Evolutionary conservation across 192 early-diverging fungal species (phyloP).

Genomic region (Chytriomyces confervae): DNA sequence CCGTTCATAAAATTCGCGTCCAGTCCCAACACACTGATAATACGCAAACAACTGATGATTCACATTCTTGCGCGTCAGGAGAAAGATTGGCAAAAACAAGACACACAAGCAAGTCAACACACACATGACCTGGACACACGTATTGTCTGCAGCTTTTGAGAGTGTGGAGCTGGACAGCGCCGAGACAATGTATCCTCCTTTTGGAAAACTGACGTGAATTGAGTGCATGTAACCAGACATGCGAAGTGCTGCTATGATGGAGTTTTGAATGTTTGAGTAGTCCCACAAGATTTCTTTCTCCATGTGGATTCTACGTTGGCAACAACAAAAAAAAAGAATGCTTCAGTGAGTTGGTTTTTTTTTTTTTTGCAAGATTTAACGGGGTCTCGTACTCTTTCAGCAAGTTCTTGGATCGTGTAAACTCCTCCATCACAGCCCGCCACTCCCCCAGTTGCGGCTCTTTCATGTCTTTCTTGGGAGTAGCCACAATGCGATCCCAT

Average conservation of each 20-base stretch:
- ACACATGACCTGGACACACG: constrained; percentile 36
- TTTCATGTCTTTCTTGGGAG: constrained; percentile 37
- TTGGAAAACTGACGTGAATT: constrained; percentile 43
- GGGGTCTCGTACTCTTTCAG: constrained; percentile 44
- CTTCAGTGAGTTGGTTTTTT: background rate
- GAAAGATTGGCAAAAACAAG: constrained; percentile 44
- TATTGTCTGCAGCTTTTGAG: constrained; percentile 31
- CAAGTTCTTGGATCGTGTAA: constrained; percentile 25
- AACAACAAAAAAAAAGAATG: background rate
- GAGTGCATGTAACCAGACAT: constrained; percentile 40
- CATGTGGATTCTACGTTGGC: constrained; percentile 36
- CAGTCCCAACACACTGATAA: constrained; percentile 17
- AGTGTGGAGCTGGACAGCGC: constrained; percentile 39
- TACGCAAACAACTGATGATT: constrained; percentile 19
- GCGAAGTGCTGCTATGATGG: constrained; percentile 40
- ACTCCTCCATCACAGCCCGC: constrained; percentile 27
- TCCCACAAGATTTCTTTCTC: constrained; percentile 55
- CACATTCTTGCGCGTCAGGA: constrained; percentile 18
- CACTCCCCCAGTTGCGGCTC: constrained; percentile 6
- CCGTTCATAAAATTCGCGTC: constrained; percentile 10
- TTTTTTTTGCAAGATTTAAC: no score
- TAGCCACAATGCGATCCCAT: constrained; percentile 38
- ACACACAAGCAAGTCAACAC: constrained; percentile 58
- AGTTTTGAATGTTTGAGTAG: constrained; percentile 37
- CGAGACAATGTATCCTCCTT: constrained; percentile 35